Percentiles rank a stretch among this genome's conserved stretches.
phyloP scores from a whole-genome alignment of 2,329 filamentous ascomycete genomes.

The Trichoderma sp. region DNA sequence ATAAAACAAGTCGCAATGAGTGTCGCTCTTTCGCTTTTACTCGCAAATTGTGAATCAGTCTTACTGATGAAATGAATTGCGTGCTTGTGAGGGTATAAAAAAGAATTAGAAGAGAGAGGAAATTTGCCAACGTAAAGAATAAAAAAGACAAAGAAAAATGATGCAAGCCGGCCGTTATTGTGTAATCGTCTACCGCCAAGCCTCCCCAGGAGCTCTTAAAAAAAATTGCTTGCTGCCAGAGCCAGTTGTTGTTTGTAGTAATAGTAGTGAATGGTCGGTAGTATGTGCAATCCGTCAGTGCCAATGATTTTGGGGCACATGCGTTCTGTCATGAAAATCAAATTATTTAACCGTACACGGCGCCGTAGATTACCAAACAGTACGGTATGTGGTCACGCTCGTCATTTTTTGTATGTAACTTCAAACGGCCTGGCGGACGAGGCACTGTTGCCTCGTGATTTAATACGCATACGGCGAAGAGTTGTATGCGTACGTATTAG shows the following conservation, averaged over 20 bases:
- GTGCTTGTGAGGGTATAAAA: constrained; percentile 19
- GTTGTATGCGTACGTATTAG: constrained; percentile 26
- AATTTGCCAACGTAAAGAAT: not conserved
- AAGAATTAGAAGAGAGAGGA: constrained; percentile 9
- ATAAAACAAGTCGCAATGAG: not conserved
- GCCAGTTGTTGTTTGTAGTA: not conserved
- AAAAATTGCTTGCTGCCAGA: not conserved
- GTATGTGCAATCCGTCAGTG: constrained; percentile 18
- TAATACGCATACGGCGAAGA: constrained; percentile 29
- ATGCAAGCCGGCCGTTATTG: constrained; percentile 19
- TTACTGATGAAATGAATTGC: constrained; percentile 9
- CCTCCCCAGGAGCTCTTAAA: constrained; percentile 2
- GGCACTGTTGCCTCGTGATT: constrained; percentile 18
- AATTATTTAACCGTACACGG: not conserved
- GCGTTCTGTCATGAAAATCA: not conserved
- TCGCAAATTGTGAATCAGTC: constrained; percentile 1
- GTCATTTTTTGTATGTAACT: constrained; percentile 3
- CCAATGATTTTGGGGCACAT: constrained; percentile 3
- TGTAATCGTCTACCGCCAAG: constrained; percentile 15
- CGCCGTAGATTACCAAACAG: constrained; percentile 8
- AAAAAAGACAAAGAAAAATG: not conserved
- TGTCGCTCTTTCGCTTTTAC: constrained; percentile 17
- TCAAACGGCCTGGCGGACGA: constrained; percentile 3
- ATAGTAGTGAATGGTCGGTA: not conserved
- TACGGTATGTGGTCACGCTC: constrained; percentile 17